phyloP scores from a whole-genome alignment of 192 early-diverging fungal genomes.

The Radiomyces spectabilis region DNA sequence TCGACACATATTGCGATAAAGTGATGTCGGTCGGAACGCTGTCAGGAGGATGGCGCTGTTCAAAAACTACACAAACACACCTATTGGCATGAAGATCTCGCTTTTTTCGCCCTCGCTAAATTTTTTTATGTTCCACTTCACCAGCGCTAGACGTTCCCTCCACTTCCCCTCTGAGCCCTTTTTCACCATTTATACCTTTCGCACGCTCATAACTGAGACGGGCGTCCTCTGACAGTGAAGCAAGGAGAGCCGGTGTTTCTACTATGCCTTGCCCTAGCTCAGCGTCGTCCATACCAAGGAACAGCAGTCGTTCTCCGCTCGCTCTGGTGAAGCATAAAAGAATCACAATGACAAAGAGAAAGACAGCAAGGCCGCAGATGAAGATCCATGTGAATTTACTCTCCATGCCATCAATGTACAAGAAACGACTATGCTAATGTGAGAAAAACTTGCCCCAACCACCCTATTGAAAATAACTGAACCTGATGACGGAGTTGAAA shows the following conservation, averaged over 20 bases:
- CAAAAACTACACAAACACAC: slow-evolving; percentile 42
- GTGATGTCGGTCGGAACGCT: slow-evolving; percentile 73
- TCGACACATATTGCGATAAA: slow-evolving; percentile 61
- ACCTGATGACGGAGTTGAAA: no score
- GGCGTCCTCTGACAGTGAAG: slow-evolving; percentile 31
- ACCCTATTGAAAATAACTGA: no score
- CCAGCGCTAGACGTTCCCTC: no score
- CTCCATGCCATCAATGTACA: not conserved
- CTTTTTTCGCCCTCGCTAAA: not conserved
- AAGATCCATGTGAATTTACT: slow-evolving; percentile 28
- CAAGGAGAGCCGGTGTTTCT: slow-evolving; percentile 15
- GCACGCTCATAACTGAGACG: slow-evolving; percentile 39
- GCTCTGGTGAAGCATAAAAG: slow-evolving; percentile 29
- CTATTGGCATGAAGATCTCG: not conserved
- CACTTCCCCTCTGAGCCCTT: not conserved
- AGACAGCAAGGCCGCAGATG: slow-evolving; percentile 23
- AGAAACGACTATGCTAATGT: no score
- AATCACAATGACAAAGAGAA: slow-evolving; percentile 21
- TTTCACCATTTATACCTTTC: slow-evolving; percentile 20
- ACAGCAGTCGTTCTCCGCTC: slow-evolving; percentile 12
- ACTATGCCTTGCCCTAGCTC: slow-evolving; percentile 26
- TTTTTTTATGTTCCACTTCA: no score
- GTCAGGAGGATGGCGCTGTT: slow-evolving; percentile 63
- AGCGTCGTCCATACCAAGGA: slow-evolving; percentile 28
- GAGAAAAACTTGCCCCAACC: no score